These are phyloP conservation scores for Pyricularia pennisetigena DNA, from an alignment of 2,329 filamentous ascomycete species.

Conservation along the genomic window DNA sequence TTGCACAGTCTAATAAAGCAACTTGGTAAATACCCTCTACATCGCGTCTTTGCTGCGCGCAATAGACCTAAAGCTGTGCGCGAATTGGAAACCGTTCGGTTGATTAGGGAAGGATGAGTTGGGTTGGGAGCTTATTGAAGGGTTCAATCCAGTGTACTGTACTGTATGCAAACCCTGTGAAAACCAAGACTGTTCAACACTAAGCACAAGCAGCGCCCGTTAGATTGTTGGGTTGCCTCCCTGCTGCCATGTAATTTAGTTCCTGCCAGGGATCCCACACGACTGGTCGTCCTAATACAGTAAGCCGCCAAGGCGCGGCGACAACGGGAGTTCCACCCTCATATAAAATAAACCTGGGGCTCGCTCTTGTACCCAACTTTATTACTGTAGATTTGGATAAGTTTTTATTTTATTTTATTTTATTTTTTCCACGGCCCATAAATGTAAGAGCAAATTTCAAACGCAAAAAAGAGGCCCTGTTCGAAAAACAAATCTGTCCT, in stretches of 20 bases:
- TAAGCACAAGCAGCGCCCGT: background rate
- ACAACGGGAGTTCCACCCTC: background rate
- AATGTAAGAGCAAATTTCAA: background rate
- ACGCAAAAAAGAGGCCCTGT: background rate
- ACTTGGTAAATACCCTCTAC: too few species aligned
- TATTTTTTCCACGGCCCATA: background rate
- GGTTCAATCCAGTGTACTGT: background rate
- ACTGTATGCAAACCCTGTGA: background rate
- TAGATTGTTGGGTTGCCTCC: background rate
- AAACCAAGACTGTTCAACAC: too few species aligned
- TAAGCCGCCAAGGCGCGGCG: background rate
- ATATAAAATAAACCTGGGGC: background rate
- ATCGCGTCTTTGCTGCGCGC: too few species aligned
- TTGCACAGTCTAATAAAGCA: too few species aligned
- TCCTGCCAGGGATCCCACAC: background rate
- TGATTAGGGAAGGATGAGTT: background rate
- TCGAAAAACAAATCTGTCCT: background rate
- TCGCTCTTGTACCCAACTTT: background rate
- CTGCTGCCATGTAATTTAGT: background rate
- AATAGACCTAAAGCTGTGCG: too few species aligned
- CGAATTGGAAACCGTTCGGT: too few species aligned
- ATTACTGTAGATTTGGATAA: too few species aligned
- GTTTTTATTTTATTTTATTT: too few species aligned
- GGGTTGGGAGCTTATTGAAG: background rate
- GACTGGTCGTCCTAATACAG: background rate